These are phyloP conservation scores for Solanum hybrid DNA, from an alignment of 305 asterid species.

Conservation along the genomic window DNA sequence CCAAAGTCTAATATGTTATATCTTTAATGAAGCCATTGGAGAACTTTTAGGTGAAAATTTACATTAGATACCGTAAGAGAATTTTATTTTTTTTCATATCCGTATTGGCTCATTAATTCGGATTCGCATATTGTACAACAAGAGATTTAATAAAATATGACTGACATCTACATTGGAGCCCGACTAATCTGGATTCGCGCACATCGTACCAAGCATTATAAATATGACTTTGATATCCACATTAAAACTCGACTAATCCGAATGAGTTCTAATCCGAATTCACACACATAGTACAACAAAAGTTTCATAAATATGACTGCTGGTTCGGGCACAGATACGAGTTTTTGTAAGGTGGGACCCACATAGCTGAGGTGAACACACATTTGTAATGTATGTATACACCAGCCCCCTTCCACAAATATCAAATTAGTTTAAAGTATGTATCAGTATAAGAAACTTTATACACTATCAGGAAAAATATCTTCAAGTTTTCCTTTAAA, in stretches of 20 bases:
- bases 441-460: not conserved
- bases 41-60: not conserved
- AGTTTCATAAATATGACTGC: not conserved
- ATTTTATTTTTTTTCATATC: too few relatives aligned
- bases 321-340: not conserved
- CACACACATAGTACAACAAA: too few relatives aligned
- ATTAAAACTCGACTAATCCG: too few relatives aligned
- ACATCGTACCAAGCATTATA: not conserved
- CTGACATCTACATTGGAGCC: accelerated
- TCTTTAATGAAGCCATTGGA: not conserved
- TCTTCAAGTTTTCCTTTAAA: not conserved
- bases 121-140: accelerated
- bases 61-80: not conserved
- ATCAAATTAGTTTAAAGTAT: not conserved
- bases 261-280: too few relatives aligned
- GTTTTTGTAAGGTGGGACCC: not conserved
- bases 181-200: not conserved
- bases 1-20: too few relatives aligned
- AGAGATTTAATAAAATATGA: not conserved
- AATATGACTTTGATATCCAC: too few relatives aligned
- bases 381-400: not conserved
- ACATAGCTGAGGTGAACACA: not conserved
- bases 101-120: too few relatives aligned
- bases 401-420: not conserved
- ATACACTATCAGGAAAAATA: not conserved